Conservation (phyloP, 768 basidiomycete genomes). For the Suillus sp. region DNA sequence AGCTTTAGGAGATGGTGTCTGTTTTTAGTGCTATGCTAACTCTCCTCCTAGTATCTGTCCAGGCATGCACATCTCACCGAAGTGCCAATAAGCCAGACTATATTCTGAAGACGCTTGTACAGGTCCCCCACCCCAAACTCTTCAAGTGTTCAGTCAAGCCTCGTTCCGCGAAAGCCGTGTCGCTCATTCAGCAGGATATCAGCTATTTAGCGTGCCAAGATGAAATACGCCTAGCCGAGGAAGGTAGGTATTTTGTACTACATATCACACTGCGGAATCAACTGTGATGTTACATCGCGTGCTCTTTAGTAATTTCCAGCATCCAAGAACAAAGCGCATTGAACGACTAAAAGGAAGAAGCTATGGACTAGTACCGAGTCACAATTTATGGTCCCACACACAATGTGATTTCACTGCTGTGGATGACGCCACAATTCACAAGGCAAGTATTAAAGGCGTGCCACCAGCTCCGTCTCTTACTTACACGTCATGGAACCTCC, state of each 20-base stretch:
- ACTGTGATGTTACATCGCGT: no score
- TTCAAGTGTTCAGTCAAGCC: constrained; percentile 54
- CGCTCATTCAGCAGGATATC: constrained; percentile 47
- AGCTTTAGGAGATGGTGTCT: constrained; percentile 52
- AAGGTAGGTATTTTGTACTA: no score
- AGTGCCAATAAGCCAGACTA: neutral
- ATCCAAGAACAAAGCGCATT: neutral
- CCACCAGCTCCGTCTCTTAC: neutral
- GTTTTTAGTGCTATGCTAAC: constrained; percentile 7
- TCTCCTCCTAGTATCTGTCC: constrained; percentile 10
- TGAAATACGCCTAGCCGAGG: neutral
- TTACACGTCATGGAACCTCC: neutral
- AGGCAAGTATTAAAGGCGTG: neutral
- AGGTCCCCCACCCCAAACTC: neutral
- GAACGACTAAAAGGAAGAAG: neutral
- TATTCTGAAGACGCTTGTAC: no score
- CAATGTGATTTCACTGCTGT: neutral
- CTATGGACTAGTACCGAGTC: neutral
- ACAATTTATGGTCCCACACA: constrained; percentile 15
- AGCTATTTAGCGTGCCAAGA: neutral
- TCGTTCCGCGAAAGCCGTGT: constrained; percentile 49
- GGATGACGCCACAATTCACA: neutral
- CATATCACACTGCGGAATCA: no score
- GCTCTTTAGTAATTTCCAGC: neutral
- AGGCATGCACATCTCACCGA: neutral